These are phyloP conservation scores for Rhodofomes roseus DNA, from an alignment of 1,284 basidiomycete species.

Conservation along the genomic window DNA sequence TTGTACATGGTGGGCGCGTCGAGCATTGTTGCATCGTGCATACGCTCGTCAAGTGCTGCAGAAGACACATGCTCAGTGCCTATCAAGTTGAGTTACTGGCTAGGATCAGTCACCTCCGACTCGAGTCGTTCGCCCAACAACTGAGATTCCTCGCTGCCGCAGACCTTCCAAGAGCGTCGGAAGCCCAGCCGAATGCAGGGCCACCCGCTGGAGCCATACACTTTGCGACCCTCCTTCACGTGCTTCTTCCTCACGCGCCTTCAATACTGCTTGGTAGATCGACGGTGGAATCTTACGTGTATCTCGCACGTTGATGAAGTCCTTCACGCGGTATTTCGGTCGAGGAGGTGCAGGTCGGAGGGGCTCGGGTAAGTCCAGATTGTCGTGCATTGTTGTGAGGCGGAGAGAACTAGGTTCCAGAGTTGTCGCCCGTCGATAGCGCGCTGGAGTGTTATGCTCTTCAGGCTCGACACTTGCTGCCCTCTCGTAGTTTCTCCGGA, in stretches of 20 bases:
- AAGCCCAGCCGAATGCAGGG: background rate
- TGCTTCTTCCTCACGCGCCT: background rate
- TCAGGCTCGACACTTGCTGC: background rate
- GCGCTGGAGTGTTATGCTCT: background rate
- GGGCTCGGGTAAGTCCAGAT: background rate
- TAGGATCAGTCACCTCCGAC: background rate
- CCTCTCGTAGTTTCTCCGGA: background rate
- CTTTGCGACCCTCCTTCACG: background rate
- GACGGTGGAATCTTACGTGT: background rate
- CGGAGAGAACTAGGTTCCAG: background rate
- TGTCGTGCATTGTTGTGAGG: background rate
- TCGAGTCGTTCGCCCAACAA: background rate
- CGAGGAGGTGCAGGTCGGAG: background rate
- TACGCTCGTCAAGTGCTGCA: background rate
- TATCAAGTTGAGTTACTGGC: background rate
- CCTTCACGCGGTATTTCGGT: background rate
- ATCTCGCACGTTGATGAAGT: background rate
- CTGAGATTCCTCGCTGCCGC: background rate
- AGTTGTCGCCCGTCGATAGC: background rate
- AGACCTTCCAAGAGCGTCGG: background rate
- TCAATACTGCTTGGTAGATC: background rate
- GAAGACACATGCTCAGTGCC: background rate
- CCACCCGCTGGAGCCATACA: background rate
- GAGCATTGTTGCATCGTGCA: constrained; percentile 1
- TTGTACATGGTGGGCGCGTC: background rate